Base-by-base conservation (phyloP, 768 basidiomycete genomes). In the Phylloporus arenicola region DNA sequence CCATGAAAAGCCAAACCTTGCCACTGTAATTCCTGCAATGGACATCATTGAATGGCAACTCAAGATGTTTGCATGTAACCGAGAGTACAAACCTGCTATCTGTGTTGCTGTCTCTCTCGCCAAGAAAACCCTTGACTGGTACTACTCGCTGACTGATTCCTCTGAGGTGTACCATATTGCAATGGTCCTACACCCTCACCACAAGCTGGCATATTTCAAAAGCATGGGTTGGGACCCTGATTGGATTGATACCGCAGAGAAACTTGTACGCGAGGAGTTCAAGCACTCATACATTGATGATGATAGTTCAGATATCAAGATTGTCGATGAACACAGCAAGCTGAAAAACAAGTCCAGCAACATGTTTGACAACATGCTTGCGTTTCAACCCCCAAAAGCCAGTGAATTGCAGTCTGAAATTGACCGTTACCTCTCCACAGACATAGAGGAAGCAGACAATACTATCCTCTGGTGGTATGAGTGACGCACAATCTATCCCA, bases 191-290 rank as follows among this genome's bases (percentile, higher is more conserved):
- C 64, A 70, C 60, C n/a, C n/a, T n/a, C n/a, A n/a, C n/a, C n/a
- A n/a, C n/a, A n/a, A n/a, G n/a, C n/a, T n/a, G n/a, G n/a, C n/a
- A n/a, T n/a, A n/a, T n/a, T n/a, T n/a, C n/a, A n/a, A n/a, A n/a
- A n/a, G n/a, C n/a, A n/a, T n/a, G 0, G 24, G 41, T 10, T 70
- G 65, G 67, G 52, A 62, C 11, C 47, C 45, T 0, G 57, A 52
- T 2, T 70, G 68, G 68, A 64, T 64, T 24, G 20, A 53, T 0
- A 59, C 55, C 11, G 68, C 67, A 1, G 24, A 51, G n/a, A 25
- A 2, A 1, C 38, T 51, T 2, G 20, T 51, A 2, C 43, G n/a
- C 5, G 19, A 45, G 0, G 20, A 40, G 63, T 54, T 34, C 13
- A 12, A 29, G n/a, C 11, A 6, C 13, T 34, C 33, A 38, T 38